These are phyloP conservation scores for Psidium friedrichsthalianum DNA, from an alignment of 345 rosid genomes.

Conservation along the genomic window DNA sequence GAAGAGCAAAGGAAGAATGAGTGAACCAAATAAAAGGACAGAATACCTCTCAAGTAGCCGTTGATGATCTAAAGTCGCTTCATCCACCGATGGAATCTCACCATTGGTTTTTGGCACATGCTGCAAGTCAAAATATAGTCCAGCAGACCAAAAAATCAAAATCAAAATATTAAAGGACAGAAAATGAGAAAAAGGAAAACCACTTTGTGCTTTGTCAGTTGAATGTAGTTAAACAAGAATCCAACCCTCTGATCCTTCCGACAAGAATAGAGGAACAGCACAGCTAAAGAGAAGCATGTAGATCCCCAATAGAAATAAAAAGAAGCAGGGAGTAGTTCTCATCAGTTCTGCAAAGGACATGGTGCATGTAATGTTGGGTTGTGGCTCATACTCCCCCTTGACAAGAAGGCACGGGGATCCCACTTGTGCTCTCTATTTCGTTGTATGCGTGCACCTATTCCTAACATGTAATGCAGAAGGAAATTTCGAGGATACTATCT, in stretches of 20 bases:
- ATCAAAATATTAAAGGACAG: not conserved
- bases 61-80: slow-evolving; percentile 53
- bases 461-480: not conserved
- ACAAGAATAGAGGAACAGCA: not conserved
- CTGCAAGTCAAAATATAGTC: slow-evolving; percentile 8
- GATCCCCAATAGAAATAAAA: not conserved
- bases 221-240: not conserved
- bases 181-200: not conserved
- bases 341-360: not conserved
- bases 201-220: not conserved
- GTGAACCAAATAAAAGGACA: not conserved
- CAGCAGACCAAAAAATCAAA: not conserved
- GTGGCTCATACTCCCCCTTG: too few relatives aligned
- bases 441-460: too few relatives aligned
- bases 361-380: not conserved
- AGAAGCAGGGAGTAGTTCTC: not conserved
- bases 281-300: not conserved
- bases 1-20: not conserved
- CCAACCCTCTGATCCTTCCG: not conserved
- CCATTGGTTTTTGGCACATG: slow-evolving; percentile 55
- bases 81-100: slow-evolving; percentile 52
- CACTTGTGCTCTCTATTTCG: too few relatives aligned
- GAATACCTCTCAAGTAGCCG: slow-evolving; percentile 49
- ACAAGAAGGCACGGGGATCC: too few relatives aligned
- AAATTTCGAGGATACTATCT: not conserved